Evolutionary conservation across 768 basidiomycete species (phyloP).

Genomic region (Lactifluus piperatus): DNA sequence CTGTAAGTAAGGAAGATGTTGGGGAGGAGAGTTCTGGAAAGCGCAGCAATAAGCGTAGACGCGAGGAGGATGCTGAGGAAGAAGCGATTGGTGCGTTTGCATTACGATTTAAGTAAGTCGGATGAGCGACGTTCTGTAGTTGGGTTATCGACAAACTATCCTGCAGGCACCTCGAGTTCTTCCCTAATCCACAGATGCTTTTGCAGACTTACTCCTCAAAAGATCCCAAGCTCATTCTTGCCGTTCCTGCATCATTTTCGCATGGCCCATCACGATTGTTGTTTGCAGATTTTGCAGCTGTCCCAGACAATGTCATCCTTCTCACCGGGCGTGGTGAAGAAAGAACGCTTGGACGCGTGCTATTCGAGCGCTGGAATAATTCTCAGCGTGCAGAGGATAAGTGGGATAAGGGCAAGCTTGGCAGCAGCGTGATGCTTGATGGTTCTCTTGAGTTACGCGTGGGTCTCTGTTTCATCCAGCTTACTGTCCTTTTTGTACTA

Average conservation of each 20-base stretch:
- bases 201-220: constrained; percentile 76
- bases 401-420: constrained; percentile 88
- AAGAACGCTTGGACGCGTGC: constrained; percentile 63
- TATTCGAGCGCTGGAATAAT: constrained; percentile 84
- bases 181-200: constrained; percentile 72
- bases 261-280: constrained; percentile 84
- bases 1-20: constrained; percentile 86
- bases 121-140: not conserved
- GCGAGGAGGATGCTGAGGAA: constrained; percentile 50
- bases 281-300: constrained; percentile 78
- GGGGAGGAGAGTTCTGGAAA: constrained; percentile 62
- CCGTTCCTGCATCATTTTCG: constrained; percentile 86
- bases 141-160: not conserved
- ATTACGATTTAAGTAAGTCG: constrained; percentile 77
- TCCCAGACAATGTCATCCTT: constrained; percentile 79
- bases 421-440: constrained; percentile 77
- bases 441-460: constrained; percentile 61
- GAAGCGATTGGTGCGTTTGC: constrained; percentile 80
- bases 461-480: constrained; percentile 16
- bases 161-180: constrained; percentile 83
- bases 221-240: constrained; percentile 88
- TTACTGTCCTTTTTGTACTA: constrained; percentile 1
- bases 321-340: constrained; percentile 75
- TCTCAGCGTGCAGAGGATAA: constrained; percentile 71
- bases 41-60: constrained; percentile 35